Base-by-base conservation (phyloP, 371 early-diverging fungal species). In the Cokeromyces recurvatus region DNA sequence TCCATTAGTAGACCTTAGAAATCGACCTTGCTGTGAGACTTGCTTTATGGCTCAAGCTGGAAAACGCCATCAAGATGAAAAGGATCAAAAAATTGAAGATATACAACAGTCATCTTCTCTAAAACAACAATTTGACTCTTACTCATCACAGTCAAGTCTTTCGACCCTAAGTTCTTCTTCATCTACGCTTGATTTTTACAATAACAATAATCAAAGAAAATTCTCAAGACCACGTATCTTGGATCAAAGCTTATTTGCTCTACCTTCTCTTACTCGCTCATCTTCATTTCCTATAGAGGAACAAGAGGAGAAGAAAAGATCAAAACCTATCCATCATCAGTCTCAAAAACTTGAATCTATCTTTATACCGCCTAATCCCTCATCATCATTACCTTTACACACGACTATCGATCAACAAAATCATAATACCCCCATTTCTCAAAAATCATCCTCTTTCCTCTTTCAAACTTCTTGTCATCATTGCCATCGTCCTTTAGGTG, bases 21-120 rank as follows among this genome's bases (percentile, higher is more conserved):
- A 78, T 7, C 56, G 68, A 19, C 87, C 87, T 9, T 81, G 79
- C 21, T 87, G 87, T 53, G 85, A 84, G 42, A 58, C 66, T 9
- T 87, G 87, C 45, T 63, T 86, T 39, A 69, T 73, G 67, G 59
- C 63, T 5, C 74, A 80, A 45, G 48, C 32, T 24, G 43, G 46
- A 16, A 46, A 21, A 27, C 8, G 19, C n/a, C 42, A 22, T 42
- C 9, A 19, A 9, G 24, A 17, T 36, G 14, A n/a, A 21, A 21
- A 20, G 12, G 43, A 23, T 36, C 14, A 14, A 21, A 29, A 29
- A 29, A 29, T 11, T 8, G 29, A 29, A 29, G 29, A 5, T 8
- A 29, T 11, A 29, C 29, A 29, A 11, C 5, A 11, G 8, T 11
- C 11, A 8, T 29, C 29, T 8, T 11, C 5, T 29, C 11, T 48